Conservation (phyloP, 257 asterid species). For the Echium plantagineum region DNA sequence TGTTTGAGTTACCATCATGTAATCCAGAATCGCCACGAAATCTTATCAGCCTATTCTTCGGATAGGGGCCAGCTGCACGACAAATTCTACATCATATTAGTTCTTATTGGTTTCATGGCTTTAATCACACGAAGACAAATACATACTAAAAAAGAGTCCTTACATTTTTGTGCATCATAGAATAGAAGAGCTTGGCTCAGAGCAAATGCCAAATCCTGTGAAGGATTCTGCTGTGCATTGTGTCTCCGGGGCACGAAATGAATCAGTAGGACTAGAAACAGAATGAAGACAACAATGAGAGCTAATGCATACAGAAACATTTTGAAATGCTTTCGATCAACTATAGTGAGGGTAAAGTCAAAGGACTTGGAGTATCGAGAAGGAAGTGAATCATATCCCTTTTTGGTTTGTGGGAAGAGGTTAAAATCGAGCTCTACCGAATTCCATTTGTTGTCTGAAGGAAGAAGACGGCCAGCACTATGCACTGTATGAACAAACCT, state of each 20-base stretch:
- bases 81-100: background rate
- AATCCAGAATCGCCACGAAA: conserved; percentile 47
- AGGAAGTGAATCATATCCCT: conserved; percentile 26
- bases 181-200: conserved; percentile 41
- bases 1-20: conserved; percentile 26
- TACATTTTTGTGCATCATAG: conserved; percentile 57
- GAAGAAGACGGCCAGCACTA: conserved; percentile 30
- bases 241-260: conserved; percentile 21
- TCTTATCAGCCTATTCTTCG: conserved; percentile 11
- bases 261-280: conserved; percentile 17
- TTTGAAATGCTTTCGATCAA: conserved; percentile 19
- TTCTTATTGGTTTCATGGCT: background rate
- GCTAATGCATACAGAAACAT: conserved; percentile 14
- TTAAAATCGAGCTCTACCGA: conserved; percentile 34
- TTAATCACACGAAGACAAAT: background rate
- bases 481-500: conserved; percentile 24
- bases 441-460: conserved; percentile 31
- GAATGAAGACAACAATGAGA: conserved; percentile 9
- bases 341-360: conserved; percentile 29
- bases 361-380: conserved; percentile 36
- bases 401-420: conserved; percentile 23
- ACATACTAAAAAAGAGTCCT: background rate
- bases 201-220: conserved; percentile 25
- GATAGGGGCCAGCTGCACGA: conserved; percentile 34
- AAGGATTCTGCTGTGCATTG: conserved; percentile 8